Conservation (phyloP, 2,329 filamentous ascomycete species). For the Ceratocystis diversiconidia region DNA sequence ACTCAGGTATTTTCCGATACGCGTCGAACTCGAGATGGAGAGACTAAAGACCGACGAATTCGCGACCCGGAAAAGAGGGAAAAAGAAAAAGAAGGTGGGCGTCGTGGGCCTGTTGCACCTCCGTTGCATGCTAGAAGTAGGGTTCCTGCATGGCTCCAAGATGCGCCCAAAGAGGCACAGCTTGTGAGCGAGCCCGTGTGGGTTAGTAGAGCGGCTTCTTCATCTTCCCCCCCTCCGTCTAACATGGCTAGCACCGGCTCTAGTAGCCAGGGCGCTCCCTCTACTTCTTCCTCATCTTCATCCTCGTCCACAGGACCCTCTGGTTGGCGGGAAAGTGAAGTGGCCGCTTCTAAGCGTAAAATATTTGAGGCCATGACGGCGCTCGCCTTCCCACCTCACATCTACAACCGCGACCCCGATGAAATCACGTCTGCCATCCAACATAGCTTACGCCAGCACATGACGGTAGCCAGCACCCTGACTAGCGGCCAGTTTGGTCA, state of each 20-base stretch:
- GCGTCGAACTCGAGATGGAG: background rate
- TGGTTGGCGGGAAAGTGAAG: background rate
- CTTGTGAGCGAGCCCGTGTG: background rate
- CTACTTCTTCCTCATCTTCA: background rate
- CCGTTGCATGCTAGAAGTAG: background rate
- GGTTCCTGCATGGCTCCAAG: constrained; percentile 4
- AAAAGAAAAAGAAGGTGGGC: constrained; percentile 1
- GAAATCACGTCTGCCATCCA: constrained; percentile 10
- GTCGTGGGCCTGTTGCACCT: background rate
- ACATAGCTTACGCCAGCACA: constrained; percentile 12
- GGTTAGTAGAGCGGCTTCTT: background rate
- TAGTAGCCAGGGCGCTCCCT: background rate
- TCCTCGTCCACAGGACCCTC: background rate
- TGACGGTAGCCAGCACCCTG: constrained; percentile 5
- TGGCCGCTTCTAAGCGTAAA: background rate
- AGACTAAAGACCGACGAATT: background rate
- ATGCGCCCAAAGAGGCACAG: constrained; percentile 1
- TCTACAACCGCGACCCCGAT: constrained; percentile 12
- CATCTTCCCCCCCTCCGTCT: constrained; percentile 2
- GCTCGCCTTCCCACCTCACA: background rate
- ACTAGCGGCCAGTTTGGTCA: constrained; percentile 13
- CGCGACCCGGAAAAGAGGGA: background rate
- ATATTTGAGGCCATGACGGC: constrained; percentile 3
- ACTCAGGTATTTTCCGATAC: background rate
- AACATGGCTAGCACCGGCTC: background rate